These are phyloP conservation scores for Fusarium sp. DNA, from an alignment of 2,329 filamentous ascomycete species.

Conservation along the genomic window DNA sequence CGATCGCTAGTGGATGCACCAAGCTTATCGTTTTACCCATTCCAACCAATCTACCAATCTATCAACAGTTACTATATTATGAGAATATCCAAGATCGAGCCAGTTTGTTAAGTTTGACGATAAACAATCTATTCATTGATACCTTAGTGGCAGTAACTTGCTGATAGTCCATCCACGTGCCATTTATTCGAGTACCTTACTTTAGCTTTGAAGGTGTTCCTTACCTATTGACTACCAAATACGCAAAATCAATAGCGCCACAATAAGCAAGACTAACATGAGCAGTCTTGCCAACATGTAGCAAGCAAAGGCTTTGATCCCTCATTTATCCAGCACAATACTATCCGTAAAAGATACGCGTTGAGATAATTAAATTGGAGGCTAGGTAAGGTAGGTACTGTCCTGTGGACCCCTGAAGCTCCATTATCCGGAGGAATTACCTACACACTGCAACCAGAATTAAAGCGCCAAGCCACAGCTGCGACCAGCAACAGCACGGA, in stretches of 20 bases:
- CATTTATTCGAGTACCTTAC: too few relatives aligned
- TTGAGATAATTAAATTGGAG: slow-evolving; percentile 14
- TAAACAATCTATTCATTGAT: background rate
- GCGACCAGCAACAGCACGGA: slow-evolving; percentile 14
- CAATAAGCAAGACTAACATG: background rate
- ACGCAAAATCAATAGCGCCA: background rate
- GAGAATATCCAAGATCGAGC: background rate
- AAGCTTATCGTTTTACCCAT: background rate
- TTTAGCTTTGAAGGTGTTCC: background rate
- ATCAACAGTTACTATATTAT: background rate
- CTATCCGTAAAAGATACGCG: too few relatives aligned
- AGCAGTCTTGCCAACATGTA: background rate
- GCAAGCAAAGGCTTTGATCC: background rate
- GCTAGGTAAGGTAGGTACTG: background rate
- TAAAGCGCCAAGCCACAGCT: slow-evolving; percentile 18
- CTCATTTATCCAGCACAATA: background rate
- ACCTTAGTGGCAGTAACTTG: background rate
- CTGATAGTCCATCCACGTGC: background rate
- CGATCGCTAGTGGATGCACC: slow-evolving; percentile 23
- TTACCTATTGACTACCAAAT: background rate
- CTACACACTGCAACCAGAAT: slow-evolving; percentile 21
- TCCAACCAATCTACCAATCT: background rate
- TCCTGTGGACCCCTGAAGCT: slow-evolving; percentile 18
- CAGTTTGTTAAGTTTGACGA: too few relatives aligned
- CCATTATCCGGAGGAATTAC: slow-evolving; percentile 16